phyloP scores from a whole-genome alignment of 176 grass and related monocot genomes.

The Tillandsia leiboldiana region DNA sequence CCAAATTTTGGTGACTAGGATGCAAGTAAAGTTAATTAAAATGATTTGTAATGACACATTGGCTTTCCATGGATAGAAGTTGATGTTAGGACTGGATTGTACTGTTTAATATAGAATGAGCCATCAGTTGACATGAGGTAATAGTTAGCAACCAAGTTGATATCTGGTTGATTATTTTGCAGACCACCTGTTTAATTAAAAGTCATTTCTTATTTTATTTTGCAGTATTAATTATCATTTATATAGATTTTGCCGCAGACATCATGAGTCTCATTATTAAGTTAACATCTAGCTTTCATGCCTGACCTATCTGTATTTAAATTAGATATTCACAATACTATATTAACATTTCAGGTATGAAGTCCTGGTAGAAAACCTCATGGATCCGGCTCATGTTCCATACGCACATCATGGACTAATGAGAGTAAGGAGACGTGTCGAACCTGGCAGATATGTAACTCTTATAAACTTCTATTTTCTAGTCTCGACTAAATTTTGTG shows the following conservation, averaged over 20 bases:
- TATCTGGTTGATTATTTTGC: too few relatives aligned
- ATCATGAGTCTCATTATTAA: not conserved
- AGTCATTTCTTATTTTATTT: too few relatives aligned
- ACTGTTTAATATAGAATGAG: too few relatives aligned
- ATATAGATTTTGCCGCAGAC: not conserved
- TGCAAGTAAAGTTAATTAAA: too few relatives aligned
- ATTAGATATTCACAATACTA: slow-evolving; percentile 1
- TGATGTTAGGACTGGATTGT: too few relatives aligned
- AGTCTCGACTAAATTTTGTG: not conserved
- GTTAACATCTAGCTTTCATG: not conserved
- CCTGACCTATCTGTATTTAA: not conserved
- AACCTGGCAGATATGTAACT: slow-evolving; percentile 73
- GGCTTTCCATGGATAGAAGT: too few relatives aligned
- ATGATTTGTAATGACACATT: too few relatives aligned
- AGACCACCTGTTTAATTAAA: too few relatives aligned
- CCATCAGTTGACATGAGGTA: too few relatives aligned
- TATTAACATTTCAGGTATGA: slow-evolving; percentile 48
- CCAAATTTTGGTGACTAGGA: too few relatives aligned
- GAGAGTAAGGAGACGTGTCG: slow-evolving; percentile 20
- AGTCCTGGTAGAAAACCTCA: slow-evolving; percentile 68
- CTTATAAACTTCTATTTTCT: not conserved
- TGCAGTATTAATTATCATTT: too few relatives aligned
- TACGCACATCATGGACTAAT: slow-evolving; percentile 84
- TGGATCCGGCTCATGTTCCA: slow-evolving; percentile 72
- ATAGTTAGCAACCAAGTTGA: too few relatives aligned